Evolutionary conservation across 805 yeast species (phyloP).

Genomic region (Nakazawaea laoshanensis): DNA sequence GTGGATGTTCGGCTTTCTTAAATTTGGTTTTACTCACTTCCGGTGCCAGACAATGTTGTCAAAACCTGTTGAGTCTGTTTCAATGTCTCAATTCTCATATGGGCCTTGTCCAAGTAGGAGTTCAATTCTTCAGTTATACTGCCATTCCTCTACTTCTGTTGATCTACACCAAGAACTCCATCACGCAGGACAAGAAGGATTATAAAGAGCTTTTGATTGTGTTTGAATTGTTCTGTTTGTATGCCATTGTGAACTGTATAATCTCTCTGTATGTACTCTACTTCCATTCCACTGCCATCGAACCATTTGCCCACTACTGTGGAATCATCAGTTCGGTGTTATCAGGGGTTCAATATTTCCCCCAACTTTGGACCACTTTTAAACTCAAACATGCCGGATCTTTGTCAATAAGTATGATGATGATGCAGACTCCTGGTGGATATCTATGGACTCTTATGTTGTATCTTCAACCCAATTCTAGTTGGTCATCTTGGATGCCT

Average conservation of each 20-base stretch:
- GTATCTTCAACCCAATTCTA: constrained; percentile 63
- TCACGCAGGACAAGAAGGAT: constrained; percentile 37
- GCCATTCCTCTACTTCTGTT: constrained; percentile 50
- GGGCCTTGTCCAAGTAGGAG: constrained; percentile 57
- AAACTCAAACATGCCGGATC: constrained; percentile 70
- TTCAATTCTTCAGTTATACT: constrained; percentile 53
- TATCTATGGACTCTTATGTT: constrained; percentile 69
- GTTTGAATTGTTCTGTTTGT: constrained; percentile 31
- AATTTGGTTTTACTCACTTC: constrained; percentile 57
- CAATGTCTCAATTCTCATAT: constrained; percentile 62
- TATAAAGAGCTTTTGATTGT: constrained; percentile 30
- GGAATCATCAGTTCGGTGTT: constrained; percentile 60
- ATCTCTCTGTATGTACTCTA: constrained; percentile 23
- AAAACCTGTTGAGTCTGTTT: constrained; percentile 29
- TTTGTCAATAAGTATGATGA: constrained; percentile 72
- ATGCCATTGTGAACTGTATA: constrained; percentile 23
- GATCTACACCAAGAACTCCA: constrained; percentile 32
- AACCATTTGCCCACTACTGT: constrained; percentile 43
- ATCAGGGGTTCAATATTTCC: constrained; percentile 67
- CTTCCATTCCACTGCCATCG: constrained; percentile 9
- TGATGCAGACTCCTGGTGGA: constrained; percentile 87
- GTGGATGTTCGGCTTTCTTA: constrained; percentile 59
- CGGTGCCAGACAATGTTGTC: constrained; percentile 58
- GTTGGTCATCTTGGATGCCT: constrained; percentile 85
- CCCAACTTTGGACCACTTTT: constrained; percentile 70